Conservation (phyloP, 2,329 filamentous ascomycete species). For the Alternaria sp. region DNA sequence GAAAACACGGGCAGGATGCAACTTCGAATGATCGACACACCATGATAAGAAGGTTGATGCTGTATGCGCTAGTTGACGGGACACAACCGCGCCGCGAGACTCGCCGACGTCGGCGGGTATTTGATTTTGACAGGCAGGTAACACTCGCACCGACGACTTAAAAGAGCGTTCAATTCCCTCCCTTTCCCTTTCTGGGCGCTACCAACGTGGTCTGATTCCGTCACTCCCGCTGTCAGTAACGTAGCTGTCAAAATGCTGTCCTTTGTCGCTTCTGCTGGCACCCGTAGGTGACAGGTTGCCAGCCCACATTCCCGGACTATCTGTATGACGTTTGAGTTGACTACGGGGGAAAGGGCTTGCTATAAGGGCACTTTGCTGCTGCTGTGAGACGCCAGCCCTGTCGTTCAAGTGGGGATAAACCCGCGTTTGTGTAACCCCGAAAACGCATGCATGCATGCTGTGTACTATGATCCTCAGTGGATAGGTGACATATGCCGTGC, state of each 20-base stretch:
- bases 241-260: slow-evolving; percentile 45
- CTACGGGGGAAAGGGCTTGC: slow-evolving; percentile 30
- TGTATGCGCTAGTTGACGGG: slow-evolving; percentile 36
- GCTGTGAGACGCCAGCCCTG: slow-evolving; percentile 44
- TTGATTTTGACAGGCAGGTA: slow-evolving; percentile 43
- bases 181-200: slow-evolving; percentile 23
- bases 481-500: slow-evolving; percentile 28
- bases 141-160: slow-evolving; percentile 35
- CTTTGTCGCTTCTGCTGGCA: slow-evolving; percentile 37
- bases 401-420: slow-evolving; percentile 35
- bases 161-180: slow-evolving; percentile 19
- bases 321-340: slow-evolving; percentile 31
- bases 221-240: slow-evolving; percentile 46
- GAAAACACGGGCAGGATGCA: slow-evolving; percentile 42
- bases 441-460: slow-evolving; percentile 44
- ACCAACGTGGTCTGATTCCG: slow-evolving; percentile 41
- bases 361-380: slow-evolving; percentile 30
- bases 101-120: slow-evolving; percentile 31
- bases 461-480: slow-evolving; percentile 29
- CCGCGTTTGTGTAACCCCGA: slow-evolving; percentile 35
- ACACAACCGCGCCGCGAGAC: slow-evolving; percentile 33
- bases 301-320: slow-evolving; percentile 41
- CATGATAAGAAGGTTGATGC: slow-evolving; percentile 32
- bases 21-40: slow-evolving; percentile 31
- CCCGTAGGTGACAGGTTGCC: slow-evolving; percentile 36